These are phyloP conservation scores for Isatis lusitanica DNA, from an alignment of 441 rosid species.

Conservation along the genomic window DNA sequence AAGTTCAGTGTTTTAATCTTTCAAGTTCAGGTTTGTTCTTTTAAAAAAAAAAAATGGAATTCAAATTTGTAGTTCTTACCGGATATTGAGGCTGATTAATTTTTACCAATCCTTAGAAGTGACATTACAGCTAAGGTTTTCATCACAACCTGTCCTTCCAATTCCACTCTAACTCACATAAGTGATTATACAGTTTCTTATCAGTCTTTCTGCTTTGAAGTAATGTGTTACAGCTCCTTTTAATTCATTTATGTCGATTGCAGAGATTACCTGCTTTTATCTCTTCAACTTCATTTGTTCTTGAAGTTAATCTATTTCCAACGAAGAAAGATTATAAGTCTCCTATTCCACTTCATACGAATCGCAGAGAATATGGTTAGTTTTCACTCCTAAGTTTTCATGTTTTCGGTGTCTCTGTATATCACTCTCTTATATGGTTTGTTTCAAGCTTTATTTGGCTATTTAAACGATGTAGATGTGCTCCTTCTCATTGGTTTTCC, in stretches of 20 bases:
- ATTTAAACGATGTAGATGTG: constrained; percentile 53
- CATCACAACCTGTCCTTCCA: constrained; percentile 86
- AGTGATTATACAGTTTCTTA: neutral
- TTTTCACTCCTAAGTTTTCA: neutral
- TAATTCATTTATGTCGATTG: constrained; percentile 13
- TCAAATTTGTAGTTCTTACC: constrained; percentile 61
- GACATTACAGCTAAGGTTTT: constrained; percentile 63
- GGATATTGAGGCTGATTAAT: constrained; percentile 84
- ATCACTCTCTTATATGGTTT: neutral
- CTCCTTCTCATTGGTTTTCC: constrained; percentile 60
- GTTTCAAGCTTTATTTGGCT: constrained; percentile 3
- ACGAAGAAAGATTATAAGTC: constrained; percentile 72
- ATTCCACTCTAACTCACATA: constrained; percentile 66
- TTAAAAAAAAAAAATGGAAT: neutral
- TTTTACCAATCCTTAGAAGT: constrained; percentile 56
- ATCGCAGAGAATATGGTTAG: constrained; percentile 85
- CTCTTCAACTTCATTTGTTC: no score
- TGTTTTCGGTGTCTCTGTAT: neutral
- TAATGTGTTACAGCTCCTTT: neutral
- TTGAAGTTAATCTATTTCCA: no score
- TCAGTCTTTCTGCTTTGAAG: neutral
- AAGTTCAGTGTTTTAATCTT: no score
- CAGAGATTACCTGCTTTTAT: constrained; percentile 86
- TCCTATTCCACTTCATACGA: constrained; percentile 74
- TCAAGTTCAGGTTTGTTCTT: no score